These are phyloP conservation scores for Erodium chrysanthum DNA, from an alignment of 441 rosid species.

Conservation along the genomic window DNA sequence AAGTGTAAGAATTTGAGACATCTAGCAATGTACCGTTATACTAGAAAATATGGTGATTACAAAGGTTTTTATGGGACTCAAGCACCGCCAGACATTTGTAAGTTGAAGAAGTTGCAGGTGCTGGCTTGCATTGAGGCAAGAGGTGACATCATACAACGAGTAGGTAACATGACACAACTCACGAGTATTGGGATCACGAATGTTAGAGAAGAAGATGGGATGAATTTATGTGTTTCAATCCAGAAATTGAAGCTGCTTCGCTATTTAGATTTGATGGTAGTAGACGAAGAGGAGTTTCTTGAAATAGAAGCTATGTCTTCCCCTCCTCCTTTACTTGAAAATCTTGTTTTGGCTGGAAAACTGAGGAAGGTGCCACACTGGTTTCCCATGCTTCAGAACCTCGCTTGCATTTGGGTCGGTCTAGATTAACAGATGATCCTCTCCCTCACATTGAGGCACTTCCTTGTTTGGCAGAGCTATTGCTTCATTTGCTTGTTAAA, in stretches of 20 bases:
- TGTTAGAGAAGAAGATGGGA: slow-evolving; percentile 21
- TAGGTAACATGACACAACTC: slow-evolving; percentile 27
- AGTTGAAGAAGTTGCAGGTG: slow-evolving; percentile 27
- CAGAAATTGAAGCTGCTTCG: slow-evolving; percentile 12
- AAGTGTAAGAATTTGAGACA: slow-evolving; percentile 23
- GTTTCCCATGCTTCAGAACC: no score
- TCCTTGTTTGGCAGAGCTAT: no score
- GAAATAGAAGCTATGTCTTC: no score
- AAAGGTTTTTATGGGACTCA: slow-evolving; percentile 13
- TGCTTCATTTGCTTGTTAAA: no score
- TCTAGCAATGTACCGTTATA: slow-evolving; percentile 16
- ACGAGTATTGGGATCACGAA: slow-evolving; percentile 23
- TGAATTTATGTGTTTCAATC: slow-evolving; percentile 23
- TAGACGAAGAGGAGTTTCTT: no score
- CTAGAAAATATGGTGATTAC: slow-evolving; percentile 5
- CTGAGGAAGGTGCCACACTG: no score
- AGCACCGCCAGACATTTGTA: slow-evolving; percentile 14
- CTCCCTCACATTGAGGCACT: no score
- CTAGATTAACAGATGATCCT: no score
- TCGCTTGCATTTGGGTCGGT: no score
- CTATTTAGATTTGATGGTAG: no score
- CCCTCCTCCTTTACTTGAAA: no score
- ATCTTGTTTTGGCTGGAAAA: no score
- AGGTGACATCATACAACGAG: slow-evolving; percentile 10
- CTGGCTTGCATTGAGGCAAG: slow-evolving; percentile 11